A percentile compares a stretch with the other conserved stretches of the same genome.
Evolutionary conservation across 2,329 filamentous ascomycete species (phyloP).

Genomic region (Coniochaeta hoffmannii): DNA sequence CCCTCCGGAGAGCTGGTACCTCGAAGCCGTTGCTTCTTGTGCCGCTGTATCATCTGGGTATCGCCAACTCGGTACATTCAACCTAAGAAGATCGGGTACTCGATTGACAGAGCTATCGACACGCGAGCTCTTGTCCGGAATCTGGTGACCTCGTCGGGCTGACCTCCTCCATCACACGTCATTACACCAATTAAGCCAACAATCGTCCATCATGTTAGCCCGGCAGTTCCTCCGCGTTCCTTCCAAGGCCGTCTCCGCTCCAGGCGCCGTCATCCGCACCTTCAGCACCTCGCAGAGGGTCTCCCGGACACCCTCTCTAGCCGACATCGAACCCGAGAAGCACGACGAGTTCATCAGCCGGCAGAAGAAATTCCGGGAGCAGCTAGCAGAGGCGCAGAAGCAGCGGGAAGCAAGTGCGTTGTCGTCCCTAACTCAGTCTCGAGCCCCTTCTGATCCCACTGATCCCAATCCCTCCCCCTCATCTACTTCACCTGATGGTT

Average conservation of each 20-base stretch:
- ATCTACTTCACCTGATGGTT: conserved; percentile 9
- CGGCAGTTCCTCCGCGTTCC: conserved; percentile 41
- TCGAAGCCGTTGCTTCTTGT: neutral
- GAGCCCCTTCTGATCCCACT: conserved; percentile 12
- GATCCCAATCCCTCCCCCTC: conserved; percentile 8
- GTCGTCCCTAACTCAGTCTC: conserved; percentile 19
- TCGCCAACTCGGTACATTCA: neutral
- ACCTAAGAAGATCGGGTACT: neutral
- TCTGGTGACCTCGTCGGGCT: neutral
- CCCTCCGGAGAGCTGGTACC: neutral
- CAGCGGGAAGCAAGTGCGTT: conserved; percentile 80
- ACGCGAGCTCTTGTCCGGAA: neutral
- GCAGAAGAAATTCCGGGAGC: conserved; percentile 81
- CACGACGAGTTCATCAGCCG: conserved; percentile 72
- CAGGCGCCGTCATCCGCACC: conserved; percentile 43
- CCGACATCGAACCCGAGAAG: conserved; percentile 69
- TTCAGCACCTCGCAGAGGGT: conserved; percentile 58
- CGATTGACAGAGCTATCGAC: neutral
- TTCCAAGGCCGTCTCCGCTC: conserved; percentile 31
- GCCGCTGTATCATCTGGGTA: neutral
- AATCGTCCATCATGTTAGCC: conserved; percentile 33
- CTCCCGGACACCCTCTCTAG: conserved; percentile 67
- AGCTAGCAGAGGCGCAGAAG: conserved; percentile 68
- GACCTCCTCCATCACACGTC: neutral
- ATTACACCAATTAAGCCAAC: neutral